phyloP scores from a whole-genome alignment of 2,329 filamentous ascomycete species.

The Microsporum ferrugineum region DNA sequence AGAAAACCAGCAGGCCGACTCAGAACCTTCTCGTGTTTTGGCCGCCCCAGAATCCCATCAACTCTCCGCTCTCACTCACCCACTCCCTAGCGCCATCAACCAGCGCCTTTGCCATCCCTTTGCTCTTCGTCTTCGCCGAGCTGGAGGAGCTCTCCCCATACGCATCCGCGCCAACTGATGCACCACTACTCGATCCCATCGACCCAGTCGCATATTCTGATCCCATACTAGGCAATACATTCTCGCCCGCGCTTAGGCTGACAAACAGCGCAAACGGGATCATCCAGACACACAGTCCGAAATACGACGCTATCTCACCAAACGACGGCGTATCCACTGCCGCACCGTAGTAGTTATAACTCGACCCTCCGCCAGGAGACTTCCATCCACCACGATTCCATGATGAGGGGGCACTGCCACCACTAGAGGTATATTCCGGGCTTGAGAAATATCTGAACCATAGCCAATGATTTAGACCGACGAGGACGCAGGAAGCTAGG shows the following conservation, averaged over 20 bases:
- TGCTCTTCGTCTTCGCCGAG: slow-evolving; percentile 38
- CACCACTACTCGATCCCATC: slow-evolving; percentile 4
- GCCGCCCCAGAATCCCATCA: slow-evolving; percentile 52
- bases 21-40: slow-evolving; percentile 42
- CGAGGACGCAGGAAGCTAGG: slow-evolving; percentile 68
- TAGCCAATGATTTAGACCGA: slow-evolving; percentile 80
- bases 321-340: slow-evolving; percentile 57
- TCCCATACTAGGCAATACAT: slow-evolving; percentile 85
- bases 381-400: slow-evolving; percentile 17
- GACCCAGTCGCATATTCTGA: slow-evolving; percentile 55
- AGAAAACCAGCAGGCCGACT: background rate
- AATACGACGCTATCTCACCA: slow-evolving; percentile 90
- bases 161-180: slow-evolving; percentile 11
- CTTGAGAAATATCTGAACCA: slow-evolving; percentile 91
- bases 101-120: slow-evolving; percentile 52
- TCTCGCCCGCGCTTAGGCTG: slow-evolving; percentile 84
- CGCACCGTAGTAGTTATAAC: slow-evolving; percentile 32
- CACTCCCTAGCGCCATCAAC: slow-evolving; percentile 50
- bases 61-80: slow-evolving; percentile 50
- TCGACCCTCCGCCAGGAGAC: background rate
- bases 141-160: slow-evolving; percentile 12
- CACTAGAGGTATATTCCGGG: slow-evolving; percentile 35
- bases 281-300: slow-evolving; percentile 92
- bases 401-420: slow-evolving; percentile 6
- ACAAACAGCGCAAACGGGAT: slow-evolving; percentile 94